phyloP scores from a whole-genome alignment of 2,329 filamentous ascomycete genomes.

The Lasiodiplodia gonubiensis region DNA sequence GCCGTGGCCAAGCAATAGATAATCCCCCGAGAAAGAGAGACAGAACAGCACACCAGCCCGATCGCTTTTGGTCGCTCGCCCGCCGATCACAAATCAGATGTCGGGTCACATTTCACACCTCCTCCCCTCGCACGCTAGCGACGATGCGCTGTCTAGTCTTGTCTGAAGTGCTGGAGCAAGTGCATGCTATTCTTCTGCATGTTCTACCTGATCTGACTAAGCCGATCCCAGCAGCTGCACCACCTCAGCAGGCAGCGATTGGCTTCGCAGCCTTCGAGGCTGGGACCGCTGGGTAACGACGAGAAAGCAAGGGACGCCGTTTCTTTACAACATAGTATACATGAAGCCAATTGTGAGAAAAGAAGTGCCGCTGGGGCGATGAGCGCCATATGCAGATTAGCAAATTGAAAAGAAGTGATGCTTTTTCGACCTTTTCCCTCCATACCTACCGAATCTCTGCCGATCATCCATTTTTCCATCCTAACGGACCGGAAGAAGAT shows the following conservation, averaged over 20 bases:
- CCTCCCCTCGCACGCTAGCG: not conserved
- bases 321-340: constrained; percentile 2
- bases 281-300: not conserved
- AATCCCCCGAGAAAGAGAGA: constrained; percentile 12
- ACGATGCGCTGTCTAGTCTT: not conserved
- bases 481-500: constrained; percentile 17
- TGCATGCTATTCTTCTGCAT: constrained; percentile 6
- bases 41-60: not conserved
- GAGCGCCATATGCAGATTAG: constrained; percentile 4
- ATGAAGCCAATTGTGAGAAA: constrained; percentile 1
- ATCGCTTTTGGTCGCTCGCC: not conserved
- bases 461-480: constrained; percentile 3
- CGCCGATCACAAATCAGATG: not conserved
- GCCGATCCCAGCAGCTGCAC: not conserved
- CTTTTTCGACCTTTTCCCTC: not conserved
- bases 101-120: not conserved
- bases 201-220: constrained; percentile 24
- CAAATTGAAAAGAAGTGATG: not conserved
- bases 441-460: not conserved
- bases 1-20: not conserved
- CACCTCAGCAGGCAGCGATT: not conserved
- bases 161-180: constrained; percentile 7
- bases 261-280: not conserved
- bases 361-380: not conserved
- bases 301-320: not conserved